Conservation (phyloP, 1,284 basidiomycete genomes). For the Porogramme epimiltina region DNA sequence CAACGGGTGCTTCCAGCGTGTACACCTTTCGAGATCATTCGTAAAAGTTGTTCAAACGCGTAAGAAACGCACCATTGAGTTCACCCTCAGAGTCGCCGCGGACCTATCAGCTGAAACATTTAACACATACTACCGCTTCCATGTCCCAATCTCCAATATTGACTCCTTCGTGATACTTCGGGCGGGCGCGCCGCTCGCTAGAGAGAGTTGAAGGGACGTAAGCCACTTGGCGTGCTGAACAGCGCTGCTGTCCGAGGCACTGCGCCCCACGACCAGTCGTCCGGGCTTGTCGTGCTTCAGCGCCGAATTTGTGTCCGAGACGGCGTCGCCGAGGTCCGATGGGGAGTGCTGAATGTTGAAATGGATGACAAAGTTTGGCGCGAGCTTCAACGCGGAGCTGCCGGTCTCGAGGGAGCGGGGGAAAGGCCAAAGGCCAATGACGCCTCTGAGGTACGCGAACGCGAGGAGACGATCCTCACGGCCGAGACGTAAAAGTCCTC, state of each 20-base stretch:
- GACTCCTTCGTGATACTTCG: slow-evolving; percentile 55
- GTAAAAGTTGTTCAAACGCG: slow-evolving; percentile 83
- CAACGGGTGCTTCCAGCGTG: slow-evolving; percentile 57
- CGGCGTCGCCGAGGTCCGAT: slow-evolving; percentile 47
- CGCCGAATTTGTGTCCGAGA: slow-evolving; percentile 38
- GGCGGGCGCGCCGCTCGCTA: slow-evolving; percentile 31
- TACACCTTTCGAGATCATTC: slow-evolving; percentile 51
- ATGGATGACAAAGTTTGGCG: slow-evolving; percentile 44
- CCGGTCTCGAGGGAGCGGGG: slow-evolving; percentile 56
- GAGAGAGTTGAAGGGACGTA: slow-evolving; percentile 40
- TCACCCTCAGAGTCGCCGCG: slow-evolving; percentile 60
- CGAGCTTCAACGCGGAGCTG: slow-evolving; percentile 49
- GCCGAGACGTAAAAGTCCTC: neutral
- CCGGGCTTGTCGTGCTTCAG: slow-evolving; percentile 45
- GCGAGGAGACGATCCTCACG: slow-evolving; percentile 12
- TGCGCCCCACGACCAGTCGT: slow-evolving; percentile 49
- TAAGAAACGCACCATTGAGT: slow-evolving; percentile 75
- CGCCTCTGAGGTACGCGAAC: slow-evolving; percentile 2
- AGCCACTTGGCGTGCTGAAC: slow-evolving; percentile 32
- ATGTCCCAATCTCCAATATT: slow-evolving; percentile 46
- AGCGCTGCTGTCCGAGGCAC: slow-evolving; percentile 37
- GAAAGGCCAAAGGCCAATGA: slow-evolving; percentile 59
- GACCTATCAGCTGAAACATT: slow-evolving; percentile 60
- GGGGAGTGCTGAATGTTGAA: slow-evolving; percentile 33
- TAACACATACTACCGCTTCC: slow-evolving; percentile 70